Conservation (phyloP, 1,139 yeast genomes). For the Candida sanyaensis region DNA sequence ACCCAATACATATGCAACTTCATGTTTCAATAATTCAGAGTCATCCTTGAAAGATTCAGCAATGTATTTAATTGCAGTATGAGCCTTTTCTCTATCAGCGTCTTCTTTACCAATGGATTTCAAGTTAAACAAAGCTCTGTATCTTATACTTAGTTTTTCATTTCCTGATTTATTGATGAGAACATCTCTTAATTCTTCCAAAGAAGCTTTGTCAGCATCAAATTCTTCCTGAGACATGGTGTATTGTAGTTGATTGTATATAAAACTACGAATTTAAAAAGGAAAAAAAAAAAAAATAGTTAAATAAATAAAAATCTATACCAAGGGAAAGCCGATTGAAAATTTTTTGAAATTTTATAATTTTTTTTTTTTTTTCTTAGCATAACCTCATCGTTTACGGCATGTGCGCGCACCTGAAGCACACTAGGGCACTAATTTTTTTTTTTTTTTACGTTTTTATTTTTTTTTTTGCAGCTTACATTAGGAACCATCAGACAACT, state of each 20-base stretch:
- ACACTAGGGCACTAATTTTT: background rate
- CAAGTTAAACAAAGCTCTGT: conserved; percentile 89
- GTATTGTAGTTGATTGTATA: conserved; percentile 13
- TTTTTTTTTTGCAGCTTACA: conserved; percentile 3
- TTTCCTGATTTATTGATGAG: conserved; percentile 64
- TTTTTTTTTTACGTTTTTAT: background rate
- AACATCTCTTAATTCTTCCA: conserved; percentile 73
- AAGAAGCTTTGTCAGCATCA: conserved; percentile 51
- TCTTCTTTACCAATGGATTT: conserved; percentile 77
- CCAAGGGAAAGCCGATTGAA: background rate
- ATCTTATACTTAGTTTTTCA: conserved; percentile 77
- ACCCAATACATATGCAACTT: conserved; percentile 97
- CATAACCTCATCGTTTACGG: background rate
- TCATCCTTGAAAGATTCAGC: conserved; percentile 78
- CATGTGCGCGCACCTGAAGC: too few relatives aligned
- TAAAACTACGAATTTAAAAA: background rate
- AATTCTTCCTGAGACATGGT: conserved; percentile 26
- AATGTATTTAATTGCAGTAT: conserved; percentile 76
- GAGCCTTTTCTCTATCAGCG: conserved; percentile 48
- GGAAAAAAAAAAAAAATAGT: background rate
- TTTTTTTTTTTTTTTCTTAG: background rate
- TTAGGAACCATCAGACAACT: background rate
- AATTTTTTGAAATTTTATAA: background rate
- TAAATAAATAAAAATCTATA: background rate
- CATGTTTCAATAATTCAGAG: conserved; percentile 95